A percentile compares a stretch with the other conserved stretches of the same genome.
Conservation (phyloP, 2,329 filamentous ascomycete genomes). For the Pseudogymnoascus sp. region DNA sequence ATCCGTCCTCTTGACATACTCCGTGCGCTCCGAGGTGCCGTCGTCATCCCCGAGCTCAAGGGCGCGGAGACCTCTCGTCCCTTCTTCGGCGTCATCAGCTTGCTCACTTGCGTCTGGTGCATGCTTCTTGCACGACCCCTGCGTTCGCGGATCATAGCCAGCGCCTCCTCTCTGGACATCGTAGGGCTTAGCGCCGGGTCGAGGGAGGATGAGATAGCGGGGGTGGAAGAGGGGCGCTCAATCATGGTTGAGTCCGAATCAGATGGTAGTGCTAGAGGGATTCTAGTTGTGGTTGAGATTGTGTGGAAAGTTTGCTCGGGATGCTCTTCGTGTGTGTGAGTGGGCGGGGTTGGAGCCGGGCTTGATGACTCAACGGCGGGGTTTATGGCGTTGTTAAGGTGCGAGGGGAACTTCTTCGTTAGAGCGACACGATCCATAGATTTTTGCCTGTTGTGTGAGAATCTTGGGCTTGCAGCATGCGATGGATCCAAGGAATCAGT, state of each 20-base stretch:
- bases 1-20: neutral
- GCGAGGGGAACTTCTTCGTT: neutral
- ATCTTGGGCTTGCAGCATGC: neutral
- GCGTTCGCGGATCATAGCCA: constrained; percentile 66
- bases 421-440: neutral
- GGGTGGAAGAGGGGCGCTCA: constrained; percentile 16
- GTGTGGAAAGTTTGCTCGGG: constrained; percentile 25
- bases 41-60: neutral
- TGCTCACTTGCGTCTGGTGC: constrained; percentile 36
- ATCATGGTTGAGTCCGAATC: constrained; percentile 23
- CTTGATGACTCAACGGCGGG: constrained; percentile 11
- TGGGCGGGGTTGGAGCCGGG: constrained; percentile 21
- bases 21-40: neutral
- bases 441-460: neutral
- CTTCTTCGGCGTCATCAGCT: constrained; percentile 51
- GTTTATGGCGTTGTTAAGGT: neutral
- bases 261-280: constrained; percentile 25
- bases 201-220: constrained; percentile 40
- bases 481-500: neutral
- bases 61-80: neutral
- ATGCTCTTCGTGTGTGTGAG: neutral
- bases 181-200: constrained; percentile 55
- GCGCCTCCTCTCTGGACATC: constrained; percentile 63
- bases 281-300: constrained; percentile 27
- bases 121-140: constrained; percentile 62